phyloP scores from a whole-genome alignment of 2,329 filamentous ascomycete species.

The Chaetoscypha palmicola region DNA sequence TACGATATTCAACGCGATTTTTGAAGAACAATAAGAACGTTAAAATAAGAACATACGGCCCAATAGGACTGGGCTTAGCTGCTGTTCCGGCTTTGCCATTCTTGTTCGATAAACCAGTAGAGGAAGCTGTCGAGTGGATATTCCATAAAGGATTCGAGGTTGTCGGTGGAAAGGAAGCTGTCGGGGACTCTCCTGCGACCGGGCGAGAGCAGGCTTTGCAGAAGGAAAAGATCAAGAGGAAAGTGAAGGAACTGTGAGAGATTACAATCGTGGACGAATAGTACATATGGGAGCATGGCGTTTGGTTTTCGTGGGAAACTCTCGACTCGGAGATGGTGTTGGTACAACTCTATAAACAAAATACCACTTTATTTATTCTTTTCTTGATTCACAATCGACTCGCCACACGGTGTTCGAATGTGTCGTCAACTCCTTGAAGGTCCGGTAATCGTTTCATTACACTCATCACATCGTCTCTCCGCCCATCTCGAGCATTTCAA shows the following conservation, averaged over 20 bases:
- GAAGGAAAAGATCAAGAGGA: slow-evolving; percentile 16
- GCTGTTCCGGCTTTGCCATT: slow-evolving; percentile 78
- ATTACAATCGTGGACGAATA: not conserved
- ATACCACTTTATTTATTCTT: too few species aligned
- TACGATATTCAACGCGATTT: slow-evolving; percentile 80
- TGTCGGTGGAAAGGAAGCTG: slow-evolving; percentile 56
- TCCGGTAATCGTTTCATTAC: too few species aligned
- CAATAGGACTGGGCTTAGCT: slow-evolving; percentile 74
- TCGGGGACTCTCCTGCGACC: slow-evolving; percentile 47
- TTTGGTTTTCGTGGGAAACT: slow-evolving; percentile 3
- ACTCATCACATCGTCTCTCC: too few species aligned
- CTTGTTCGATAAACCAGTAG: slow-evolving; percentile 87
- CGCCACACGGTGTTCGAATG: too few species aligned
- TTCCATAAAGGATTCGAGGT: slow-evolving; percentile 77
- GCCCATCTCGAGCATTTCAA: too few species aligned
- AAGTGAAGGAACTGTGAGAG: slow-evolving; percentile 18
- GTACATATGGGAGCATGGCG: slow-evolving; percentile 5
- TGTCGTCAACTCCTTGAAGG: too few species aligned
- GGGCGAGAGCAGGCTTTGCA: slow-evolving; percentile 44
- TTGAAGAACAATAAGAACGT: slow-evolving; percentile 76
- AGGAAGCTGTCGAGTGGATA: slow-evolving; percentile 80
- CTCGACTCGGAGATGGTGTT: too few species aligned
- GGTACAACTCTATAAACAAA: too few species aligned
- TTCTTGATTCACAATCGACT: too few species aligned
- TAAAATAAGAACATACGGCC: slow-evolving; percentile 73